Percentiles rank a stretch among this genome's conserved stretches.
These are phyloP conservation scores for Platanthera zijinensis DNA, from an alignment of 106 monocot genomes.

Conservation along the genomic window DNA sequence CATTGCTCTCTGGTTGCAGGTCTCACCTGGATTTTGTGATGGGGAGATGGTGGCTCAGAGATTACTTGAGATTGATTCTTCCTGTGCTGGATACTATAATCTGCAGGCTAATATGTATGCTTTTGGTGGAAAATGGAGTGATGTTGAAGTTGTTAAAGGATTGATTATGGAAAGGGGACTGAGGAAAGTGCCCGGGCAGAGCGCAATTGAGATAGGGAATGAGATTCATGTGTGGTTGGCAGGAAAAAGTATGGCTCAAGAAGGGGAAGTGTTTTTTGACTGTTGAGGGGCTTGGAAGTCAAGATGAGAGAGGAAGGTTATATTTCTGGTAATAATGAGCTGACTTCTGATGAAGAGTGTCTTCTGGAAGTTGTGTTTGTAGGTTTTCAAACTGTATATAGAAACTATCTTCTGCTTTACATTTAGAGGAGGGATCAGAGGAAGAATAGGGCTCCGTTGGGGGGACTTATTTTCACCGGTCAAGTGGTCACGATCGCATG, in stretches of 20 bases:
- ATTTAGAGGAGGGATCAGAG: too few relatives aligned
- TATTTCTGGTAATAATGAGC: background rate
- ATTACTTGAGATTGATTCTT: slow-evolving; percentile 29
- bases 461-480: too few relatives aligned
- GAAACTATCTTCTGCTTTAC: too few relatives aligned
- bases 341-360: background rate
- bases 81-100: slow-evolving; percentile 43
- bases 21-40: slow-evolving; percentile 32
- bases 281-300: slow-evolving; percentile 10
- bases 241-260: slow-evolving; percentile 11
- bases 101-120: slow-evolving; percentile 42
- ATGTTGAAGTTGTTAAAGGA: slow-evolving; percentile 20
- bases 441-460: too few relatives aligned
- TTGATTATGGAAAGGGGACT: slow-evolving; percentile 20
- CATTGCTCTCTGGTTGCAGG: slow-evolving; percentile 62
- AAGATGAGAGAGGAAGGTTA: slow-evolving; percentile 20
- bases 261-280: slow-evolving; percentile 4
- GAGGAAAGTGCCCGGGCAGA: slow-evolving; percentile 33
- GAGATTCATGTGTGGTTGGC: slow-evolving; percentile 26
- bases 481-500: too few relatives aligned
- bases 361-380: background rate
- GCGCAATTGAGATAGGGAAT: slow-evolving; percentile 33
- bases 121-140: slow-evolving; percentile 40
- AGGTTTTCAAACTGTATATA: background rate
- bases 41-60: slow-evolving; percentile 39